Base-by-base conservation (phyloP, 2,329 filamentous ascomycete genomes). In the Ploettnerulaceae sp. region DNA sequence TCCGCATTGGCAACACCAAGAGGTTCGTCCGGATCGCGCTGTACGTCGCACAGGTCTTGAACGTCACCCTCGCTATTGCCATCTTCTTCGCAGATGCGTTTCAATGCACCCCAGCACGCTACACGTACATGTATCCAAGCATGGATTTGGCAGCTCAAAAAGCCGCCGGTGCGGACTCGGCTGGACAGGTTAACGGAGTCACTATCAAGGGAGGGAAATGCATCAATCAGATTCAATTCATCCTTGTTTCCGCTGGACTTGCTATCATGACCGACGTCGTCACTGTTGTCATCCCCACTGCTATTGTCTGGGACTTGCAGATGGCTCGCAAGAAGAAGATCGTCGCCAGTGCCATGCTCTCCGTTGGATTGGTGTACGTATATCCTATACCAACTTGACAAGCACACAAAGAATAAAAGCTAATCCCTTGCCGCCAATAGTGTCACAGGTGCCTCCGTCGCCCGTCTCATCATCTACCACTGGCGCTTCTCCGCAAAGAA, bases 71-170 rank as follows among this genome's bases (percentile, higher is more conserved):
- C n/a, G 40, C 40, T 5, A 44, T 44, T n/a, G 28, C 40, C 20
- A 44, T 44, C 22, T 44, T 44, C 31, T 44, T 44, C 15, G 40
- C 28, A 20, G 40, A 44, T 12, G 40, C 40, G 3, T 44, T 44
- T 9, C 40, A 44, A 21, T 44, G 40, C 31, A 34, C 40, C 6
- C 40, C 40, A 11, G 29, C 15, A n/a, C 40, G 24, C 7, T 44
- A 44, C 9, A 26, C 35, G 26, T 42, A 32, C 32, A 18, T 34
- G 4, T 20, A 44, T 7, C 9, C 31, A 2, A 26, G 15, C 8
- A 44, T 44, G 40, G 40, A 44, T 34, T 14, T 32, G 2, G 31
- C 14, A 7, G 40, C 40, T 14, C 40, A 32, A 15, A 44, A 34
- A 11, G 29, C 15, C 4, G 40, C 40, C n/a, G 40, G 40, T 9